phyloP scores from a whole-genome alignment of 257 asterid species.

The Cinchona pubescens region DNA sequence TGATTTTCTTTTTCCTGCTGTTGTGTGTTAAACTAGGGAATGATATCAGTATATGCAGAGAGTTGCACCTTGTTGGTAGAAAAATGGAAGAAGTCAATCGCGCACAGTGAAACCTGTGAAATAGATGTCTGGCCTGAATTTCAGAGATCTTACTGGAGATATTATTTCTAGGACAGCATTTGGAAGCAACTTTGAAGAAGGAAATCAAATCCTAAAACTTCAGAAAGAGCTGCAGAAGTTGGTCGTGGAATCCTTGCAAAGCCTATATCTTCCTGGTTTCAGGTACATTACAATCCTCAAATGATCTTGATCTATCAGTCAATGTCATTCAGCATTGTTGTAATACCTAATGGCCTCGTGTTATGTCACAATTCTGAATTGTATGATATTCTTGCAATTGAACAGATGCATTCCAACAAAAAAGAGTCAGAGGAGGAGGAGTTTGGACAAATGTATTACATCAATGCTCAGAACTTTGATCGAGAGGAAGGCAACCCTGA shows the following conservation, averaged over 20 bases:
- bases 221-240: constrained; percentile 50
- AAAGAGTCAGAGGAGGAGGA: constrained; percentile 41
- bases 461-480: constrained; percentile 38
- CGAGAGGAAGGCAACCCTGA: constrained; percentile 33
- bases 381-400: neutral
- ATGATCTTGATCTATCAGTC: neutral
- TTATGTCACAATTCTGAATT: neutral
- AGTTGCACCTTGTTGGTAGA: constrained; percentile 29
- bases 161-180: too few species aligned
- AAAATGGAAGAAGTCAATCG: constrained; percentile 38
- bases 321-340: neutral
- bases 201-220: constrained; percentile 37
- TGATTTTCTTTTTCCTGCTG: neutral
- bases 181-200: constrained; percentile 43
- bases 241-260: constrained; percentile 39
- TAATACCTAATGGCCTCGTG: neutral
- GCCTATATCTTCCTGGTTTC: constrained; percentile 43
- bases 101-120: constrained; percentile 29
- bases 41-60: constrained; percentile 37
- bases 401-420: constrained; percentile 53
- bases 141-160: constrained; percentile 38
- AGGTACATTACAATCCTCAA: constrained; percentile 27
- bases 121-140: constrained; percentile 50
- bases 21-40: constrained; percentile 26
- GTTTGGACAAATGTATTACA: constrained; percentile 35